These are phyloP conservation scores for Phytophthora multivora DNA, from an alignment of 352 stramenopile species.

Conservation along the genomic window DNA sequence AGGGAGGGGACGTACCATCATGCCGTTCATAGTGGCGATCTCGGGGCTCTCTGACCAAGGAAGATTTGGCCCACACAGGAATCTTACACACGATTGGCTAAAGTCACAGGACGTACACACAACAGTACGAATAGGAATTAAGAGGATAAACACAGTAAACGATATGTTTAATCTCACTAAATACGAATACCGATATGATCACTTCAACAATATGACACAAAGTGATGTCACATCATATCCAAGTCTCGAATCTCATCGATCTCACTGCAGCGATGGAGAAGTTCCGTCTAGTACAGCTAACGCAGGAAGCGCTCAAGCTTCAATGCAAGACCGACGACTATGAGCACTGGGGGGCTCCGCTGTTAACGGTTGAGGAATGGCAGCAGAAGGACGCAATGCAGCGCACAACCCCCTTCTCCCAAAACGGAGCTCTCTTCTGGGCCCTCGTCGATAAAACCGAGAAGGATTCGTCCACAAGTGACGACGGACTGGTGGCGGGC, in stretches of 20 bases:
- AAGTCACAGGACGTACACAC: neutral
- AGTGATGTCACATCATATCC: neutral
- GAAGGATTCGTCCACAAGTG: constrained; percentile 14
- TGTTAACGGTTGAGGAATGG: constrained; percentile 45
- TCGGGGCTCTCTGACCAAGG: constrained; percentile 25
- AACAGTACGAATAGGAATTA: constrained; percentile 2
- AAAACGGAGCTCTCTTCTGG: constrained; percentile 58
- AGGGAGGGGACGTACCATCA: constrained; percentile 38
- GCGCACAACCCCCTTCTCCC: constrained; percentile 47
- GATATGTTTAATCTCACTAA: neutral
- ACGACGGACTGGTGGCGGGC: constrained; percentile 24
- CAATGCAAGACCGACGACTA: constrained; percentile 67
- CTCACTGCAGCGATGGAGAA: constrained; percentile 6
- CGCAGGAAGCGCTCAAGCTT: constrained; percentile 52
- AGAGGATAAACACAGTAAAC: neutral
- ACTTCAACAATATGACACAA: neutral
- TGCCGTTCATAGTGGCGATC: constrained; percentile 38
- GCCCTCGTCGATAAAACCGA: constrained; percentile 47
- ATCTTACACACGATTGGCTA: constrained; percentile 22
- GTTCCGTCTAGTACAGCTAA: constrained; percentile 59
- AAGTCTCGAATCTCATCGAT: neutral
- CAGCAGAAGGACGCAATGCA: constrained; percentile 49
- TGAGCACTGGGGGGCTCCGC: constrained; percentile 47
- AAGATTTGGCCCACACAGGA: constrained; percentile 38
- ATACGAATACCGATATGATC: neutral